Evolutionary conservation across 805 yeast genomes (phyloP), one percentile per base, ranked within the genome.

Genomic region (Metschnikowia sp.): DNA sequence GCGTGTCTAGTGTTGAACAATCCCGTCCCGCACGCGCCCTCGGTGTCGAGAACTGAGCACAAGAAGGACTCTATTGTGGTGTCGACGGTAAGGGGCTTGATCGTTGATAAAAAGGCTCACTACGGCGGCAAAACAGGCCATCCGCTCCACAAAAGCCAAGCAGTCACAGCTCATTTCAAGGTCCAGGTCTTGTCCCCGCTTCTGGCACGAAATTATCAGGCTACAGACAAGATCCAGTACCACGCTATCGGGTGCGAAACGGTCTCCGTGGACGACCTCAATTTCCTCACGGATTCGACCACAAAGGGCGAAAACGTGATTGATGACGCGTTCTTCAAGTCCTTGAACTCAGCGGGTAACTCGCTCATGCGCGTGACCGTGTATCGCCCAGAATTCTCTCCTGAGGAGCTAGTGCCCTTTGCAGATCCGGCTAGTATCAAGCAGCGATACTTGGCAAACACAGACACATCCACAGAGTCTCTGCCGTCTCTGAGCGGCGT

Each of bases 361-460:
- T 71, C 67, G 40, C 55, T 68, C 9, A 46, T 86, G 13, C 63
- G 85, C 49, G 74, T 83, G 12, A 79, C 81, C 52, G 65, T 85
- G 0, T 77, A 73, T 39, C 63, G 66, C 12, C 76, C 79, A 0
- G 83, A 81, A 50, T 76, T 88, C 51, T 51, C 69, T 5, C 52
- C 54, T 1, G 73, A 69, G 1, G 85, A 84, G 42, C 63, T 78
- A 32, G 60, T 58, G 3, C 72, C 77, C 3, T 34, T 70, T 11
- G 77, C 78, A 51, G 77, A 78, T 31, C 65, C 68, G 3, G 76
- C 70, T 2, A 70, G 70, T 12, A 84, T 89, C 39, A 70, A 69
- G 40, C 59, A 65, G 7, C 71, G 96, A 54, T 81, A 78, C 52
- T 61, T 67, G 11, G 65, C 69, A 4, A 73, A 71, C 0, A 61